Base-by-base conservation (phyloP, 2,329 filamentous ascomycete species). In the Aspergillus fructus region DNA sequence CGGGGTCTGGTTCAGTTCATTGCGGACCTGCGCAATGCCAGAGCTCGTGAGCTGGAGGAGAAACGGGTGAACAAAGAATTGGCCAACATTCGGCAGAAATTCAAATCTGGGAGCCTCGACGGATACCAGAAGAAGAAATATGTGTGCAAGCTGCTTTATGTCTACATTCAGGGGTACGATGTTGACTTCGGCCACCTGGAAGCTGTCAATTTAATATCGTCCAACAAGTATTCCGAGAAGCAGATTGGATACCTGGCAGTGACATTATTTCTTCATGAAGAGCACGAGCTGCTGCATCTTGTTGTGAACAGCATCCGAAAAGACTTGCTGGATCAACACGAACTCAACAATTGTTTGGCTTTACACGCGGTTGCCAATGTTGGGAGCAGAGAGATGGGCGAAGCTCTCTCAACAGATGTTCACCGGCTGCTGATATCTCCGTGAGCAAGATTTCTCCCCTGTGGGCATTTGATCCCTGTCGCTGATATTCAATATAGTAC, bases 61-160 rank as follows among this genome's bases (percentile, higher is more conserved):
- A 99, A 99, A 83, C 86, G 94, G 72, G 97, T 99, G 80, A 99
- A 99, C 78, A 99, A 99, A 81, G 94, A 99, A 80, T 79, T 99
- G 75, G 94, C 94, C 72, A 99, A 99, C 73, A 99, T 99, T 74
- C 87, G 91, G 71, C 91, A 97, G 79, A 97, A 97, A 78, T 99
- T 97, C 82, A 96, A 96, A 84, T 90, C 94, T 74, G 93, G 92
- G 63, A 94, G 84, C 71, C 81, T 99, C 58, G 96, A 89, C 72
- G 96, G 94, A 64, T 99, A 99, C 73, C 92, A 97, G 81, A 97
- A 96, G 83, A 99, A 99, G 85, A 99, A 99, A 89, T 99, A 99
- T 74, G 94, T 99, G 65, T 99, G 94, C 90, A 99, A 99, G 87
- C 86, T 99, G 66, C 83, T 99, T 61, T 99, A 99, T 76, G 97